Percentiles rank a stretch among this genome's conserved stretches.
Evolutionary conservation across 805 yeast genomes (phyloP).

Genomic region (Starmerella stellata): DNA sequence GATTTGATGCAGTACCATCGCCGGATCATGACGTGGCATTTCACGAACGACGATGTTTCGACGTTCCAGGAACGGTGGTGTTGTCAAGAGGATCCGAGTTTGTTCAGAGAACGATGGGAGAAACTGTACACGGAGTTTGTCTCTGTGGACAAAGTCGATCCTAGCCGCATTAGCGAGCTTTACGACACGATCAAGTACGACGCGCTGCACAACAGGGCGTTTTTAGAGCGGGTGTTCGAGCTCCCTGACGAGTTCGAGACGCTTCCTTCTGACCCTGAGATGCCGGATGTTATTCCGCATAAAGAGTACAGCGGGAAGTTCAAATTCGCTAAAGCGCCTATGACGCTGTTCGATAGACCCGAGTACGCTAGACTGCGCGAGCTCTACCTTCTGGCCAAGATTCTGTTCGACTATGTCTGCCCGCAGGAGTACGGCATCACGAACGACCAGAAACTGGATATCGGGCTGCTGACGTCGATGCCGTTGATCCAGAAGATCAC

Average conservation of each 20-base stretch:
- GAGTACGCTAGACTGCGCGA: slow-evolving; percentile 70
- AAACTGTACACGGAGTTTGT: slow-evolving; percentile 82
- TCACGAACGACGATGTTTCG: slow-evolving; percentile 44
- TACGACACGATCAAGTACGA: slow-evolving; percentile 98
- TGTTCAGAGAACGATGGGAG: slow-evolving; percentile 94
- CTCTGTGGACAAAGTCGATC: slow-evolving; percentile 89
- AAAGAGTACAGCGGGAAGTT: slow-evolving; percentile 20
- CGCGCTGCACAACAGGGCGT: slow-evolving; percentile 85
- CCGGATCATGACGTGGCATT: slow-evolving; percentile 65
- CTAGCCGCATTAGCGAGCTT: slow-evolving; percentile 86
- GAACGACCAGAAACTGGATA: slow-evolving; percentile 85
- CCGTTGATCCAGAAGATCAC: slow-evolving; percentile 83
- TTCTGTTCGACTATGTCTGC: slow-evolving; percentile 87
- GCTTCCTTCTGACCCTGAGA: slow-evolving; percentile 29
- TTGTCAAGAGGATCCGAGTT: slow-evolving; percentile 80
- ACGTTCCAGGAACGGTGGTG: slow-evolving; percentile 76
- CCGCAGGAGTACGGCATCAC: slow-evolving; percentile 98
- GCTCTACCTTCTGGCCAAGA: slow-evolving; percentile 74
- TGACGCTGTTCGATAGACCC: slow-evolving; percentile 53
- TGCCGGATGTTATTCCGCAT: slow-evolving; percentile 19
- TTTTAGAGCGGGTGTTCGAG: slow-evolving; percentile 64
- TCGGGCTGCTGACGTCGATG: slow-evolving; percentile 81
- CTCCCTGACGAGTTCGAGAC: slow-evolving; percentile 16
- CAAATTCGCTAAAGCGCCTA: slow-evolving; percentile 21
- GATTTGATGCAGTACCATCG: slow-evolving; percentile 88